Evolutionary conservation across 2,329 filamentous ascomycete genomes (phyloP).

Genomic region (Tolypocladium tropicale): DNA sequence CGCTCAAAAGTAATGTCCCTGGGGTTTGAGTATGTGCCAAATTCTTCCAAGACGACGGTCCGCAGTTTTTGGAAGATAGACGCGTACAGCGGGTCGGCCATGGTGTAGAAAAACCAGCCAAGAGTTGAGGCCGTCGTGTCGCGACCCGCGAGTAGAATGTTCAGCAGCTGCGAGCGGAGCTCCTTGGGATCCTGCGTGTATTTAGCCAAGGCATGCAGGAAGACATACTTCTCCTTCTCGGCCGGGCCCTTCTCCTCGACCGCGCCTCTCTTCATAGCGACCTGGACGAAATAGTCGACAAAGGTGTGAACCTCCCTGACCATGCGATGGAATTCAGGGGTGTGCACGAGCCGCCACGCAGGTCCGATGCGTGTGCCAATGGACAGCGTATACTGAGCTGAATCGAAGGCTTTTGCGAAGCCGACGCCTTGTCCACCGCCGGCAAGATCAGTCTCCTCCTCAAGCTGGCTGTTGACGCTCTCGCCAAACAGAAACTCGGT

Average conservation of each 20-base stretch:
- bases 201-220: slow-evolving; percentile 18
- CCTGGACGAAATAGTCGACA: slow-evolving; percentile 56
- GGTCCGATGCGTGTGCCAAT: slow-evolving; percentile 39
- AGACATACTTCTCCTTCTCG: slow-evolving; percentile 16
- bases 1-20: slow-evolving; percentile 14
- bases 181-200: slow-evolving; percentile 18
- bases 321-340: slow-evolving; percentile 51
- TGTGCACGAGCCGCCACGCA: slow-evolving; percentile 33
- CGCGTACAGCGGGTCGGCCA: slow-evolving; percentile 25
- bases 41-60: slow-evolving; percentile 25
- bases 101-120: slow-evolving; percentile 34
- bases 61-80: slow-evolving; percentile 31
- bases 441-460: slow-evolving; percentile 7
- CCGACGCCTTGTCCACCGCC: slow-evolving; percentile 13
- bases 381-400: slow-evolving; percentile 30
- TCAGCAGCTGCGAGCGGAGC: slow-evolving; percentile 21
- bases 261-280: slow-evolving; percentile 28
- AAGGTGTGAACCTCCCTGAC: slow-evolving; percentile 59
- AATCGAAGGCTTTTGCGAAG: slow-evolving; percentile 22
- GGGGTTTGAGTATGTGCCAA: slow-evolving; percentile 35
- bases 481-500: slow-evolving; percentile 54
- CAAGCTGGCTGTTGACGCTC: slow-evolving; percentile 32
- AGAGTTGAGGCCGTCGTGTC: slow-evolving; percentile 43
- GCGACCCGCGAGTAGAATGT: slow-evolving; percentile 38
- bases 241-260: slow-evolving; percentile 1